phyloP scores from a whole-genome alignment of 257 asterid species.

The Handroanthus guayacan region DNA sequence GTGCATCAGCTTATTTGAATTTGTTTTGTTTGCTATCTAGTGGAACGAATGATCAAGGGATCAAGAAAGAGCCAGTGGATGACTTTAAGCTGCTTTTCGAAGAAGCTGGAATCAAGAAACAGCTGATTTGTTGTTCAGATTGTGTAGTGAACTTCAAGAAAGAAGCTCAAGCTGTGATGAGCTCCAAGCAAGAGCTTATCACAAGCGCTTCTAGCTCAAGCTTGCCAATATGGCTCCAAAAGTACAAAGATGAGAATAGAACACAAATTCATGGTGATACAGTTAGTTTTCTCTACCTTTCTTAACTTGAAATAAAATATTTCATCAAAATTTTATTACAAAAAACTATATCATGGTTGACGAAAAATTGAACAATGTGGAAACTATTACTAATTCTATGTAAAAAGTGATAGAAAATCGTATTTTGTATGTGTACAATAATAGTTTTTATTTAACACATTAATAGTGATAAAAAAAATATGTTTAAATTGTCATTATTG shows the following conservation, averaged over 20 bases:
- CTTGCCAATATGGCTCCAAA: slow-evolving; percentile 91
- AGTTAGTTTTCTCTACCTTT: slow-evolving; percentile 38
- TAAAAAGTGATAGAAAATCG: no score
- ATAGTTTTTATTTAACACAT: no score
- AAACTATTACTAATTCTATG: no score
- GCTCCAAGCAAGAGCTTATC: slow-evolving; percentile 37
- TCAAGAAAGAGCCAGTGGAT: slow-evolving; percentile 57
- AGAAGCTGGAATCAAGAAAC: slow-evolving; percentile 59
- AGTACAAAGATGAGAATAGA: slow-evolving; percentile 66
- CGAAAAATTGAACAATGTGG: no score
- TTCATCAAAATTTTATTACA: not conserved
- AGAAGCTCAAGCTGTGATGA: slow-evolving; percentile 61
- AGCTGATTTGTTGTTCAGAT: slow-evolving; percentile 77
- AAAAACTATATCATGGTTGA: no score
- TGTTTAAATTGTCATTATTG: no score
- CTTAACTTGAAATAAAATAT: not conserved
- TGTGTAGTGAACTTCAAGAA: slow-evolving; percentile 67
- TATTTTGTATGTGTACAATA: no score
- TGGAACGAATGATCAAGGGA: slow-evolving; percentile 51
- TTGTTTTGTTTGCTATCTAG: slow-evolving; percentile 34
- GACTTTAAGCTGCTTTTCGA: slow-evolving; percentile 49
- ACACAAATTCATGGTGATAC: slow-evolving; percentile 42
- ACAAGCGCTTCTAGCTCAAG: slow-evolving; percentile 50
- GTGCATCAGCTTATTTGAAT: not conserved
- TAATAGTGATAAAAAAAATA: no score